Conservation (phyloP, 1,139 yeast genomes). For the Lodderomyces parapsilosis region DNA sequence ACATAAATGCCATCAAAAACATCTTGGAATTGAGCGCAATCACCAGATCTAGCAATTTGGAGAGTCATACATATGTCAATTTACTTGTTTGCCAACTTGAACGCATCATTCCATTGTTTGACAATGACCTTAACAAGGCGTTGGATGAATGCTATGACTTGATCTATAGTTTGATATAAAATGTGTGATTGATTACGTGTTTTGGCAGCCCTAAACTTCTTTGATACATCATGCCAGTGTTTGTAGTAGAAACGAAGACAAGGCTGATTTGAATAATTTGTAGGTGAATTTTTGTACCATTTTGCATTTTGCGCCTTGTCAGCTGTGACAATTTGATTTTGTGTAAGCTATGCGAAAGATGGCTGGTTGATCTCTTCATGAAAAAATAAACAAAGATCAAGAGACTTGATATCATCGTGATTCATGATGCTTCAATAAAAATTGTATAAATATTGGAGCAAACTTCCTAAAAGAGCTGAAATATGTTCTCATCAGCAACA, state of each 20-base stretch:
- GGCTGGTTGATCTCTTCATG: slow-evolving; percentile 3
- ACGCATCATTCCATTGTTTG: slow-evolving; percentile 1
- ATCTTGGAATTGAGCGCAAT: background rate
- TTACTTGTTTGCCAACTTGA: slow-evolving; percentile 8
- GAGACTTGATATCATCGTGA: background rate
- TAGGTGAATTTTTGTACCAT: too few relatives aligned
- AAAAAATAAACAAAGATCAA: background rate
- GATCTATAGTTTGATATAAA: slow-evolving; percentile 7
- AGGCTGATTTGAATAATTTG: background rate
- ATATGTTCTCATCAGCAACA: too few relatives aligned
- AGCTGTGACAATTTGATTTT: slow-evolving; percentile 2
- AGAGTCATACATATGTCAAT: slow-evolving; percentile 7
- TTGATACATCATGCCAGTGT: too few relatives aligned
- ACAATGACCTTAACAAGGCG: background rate
- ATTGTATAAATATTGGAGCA: background rate
- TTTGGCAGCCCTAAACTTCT: background rate
- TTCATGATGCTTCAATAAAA: background rate
- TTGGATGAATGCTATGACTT: slow-evolving; percentile 7
- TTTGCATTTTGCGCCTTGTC: slow-evolving; percentile 1
- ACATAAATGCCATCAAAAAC: background rate
- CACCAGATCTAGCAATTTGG: background rate
- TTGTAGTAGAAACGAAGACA: too few relatives aligned
- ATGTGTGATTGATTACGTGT: background rate
- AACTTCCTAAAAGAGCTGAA: background rate
- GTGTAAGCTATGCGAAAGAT: slow-evolving; percentile 3